Conservation (phyloP, 2,329 filamentous ascomycete genomes). For the Pyrenophora tritici-repentis region DNA sequence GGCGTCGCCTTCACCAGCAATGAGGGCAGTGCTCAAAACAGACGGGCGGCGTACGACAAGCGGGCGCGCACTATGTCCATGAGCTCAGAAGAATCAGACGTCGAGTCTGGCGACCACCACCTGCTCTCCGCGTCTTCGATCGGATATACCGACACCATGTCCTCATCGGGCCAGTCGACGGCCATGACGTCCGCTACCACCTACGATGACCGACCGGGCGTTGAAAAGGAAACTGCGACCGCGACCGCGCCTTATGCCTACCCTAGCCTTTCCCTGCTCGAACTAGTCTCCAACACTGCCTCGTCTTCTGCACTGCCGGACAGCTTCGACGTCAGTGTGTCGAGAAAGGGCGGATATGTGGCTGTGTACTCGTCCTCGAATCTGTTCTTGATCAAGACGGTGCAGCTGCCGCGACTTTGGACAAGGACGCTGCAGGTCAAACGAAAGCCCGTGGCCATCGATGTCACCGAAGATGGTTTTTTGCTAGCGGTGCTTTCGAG, state of each 20-base stretch:
- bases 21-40: slow-evolving; percentile 12
- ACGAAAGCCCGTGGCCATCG: slow-evolving; percentile 61
- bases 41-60: slow-evolving; percentile 3
- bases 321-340: slow-evolving; percentile 46
- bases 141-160: slow-evolving; percentile 34
- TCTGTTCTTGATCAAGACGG: slow-evolving; percentile 46
- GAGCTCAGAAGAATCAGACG: slow-evolving; percentile 16
- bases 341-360: slow-evolving; percentile 44
- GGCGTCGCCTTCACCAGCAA: slow-evolving; percentile 29
- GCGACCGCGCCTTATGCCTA: slow-evolving; percentile 34
- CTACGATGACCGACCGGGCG: slow-evolving; percentile 29
- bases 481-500: slow-evolving; percentile 79
- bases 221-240: slow-evolving; percentile 23
- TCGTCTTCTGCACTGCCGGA: slow-evolving; percentile 47
- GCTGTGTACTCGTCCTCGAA: slow-evolving; percentile 46
- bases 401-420: slow-evolving; percentile 44
- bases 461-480: slow-evolving; percentile 77
- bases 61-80: slow-evolving; percentile 24
- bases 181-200: slow-evolving; percentile 43
- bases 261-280: slow-evolving; percentile 42
- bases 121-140: slow-evolving; percentile 41
- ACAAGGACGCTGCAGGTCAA: slow-evolving; percentile 45
- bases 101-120: slow-evolving; percentile 25
- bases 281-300: slow-evolving; percentile 46
- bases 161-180: slow-evolving; percentile 40